Percentiles rank a stretch among this genome's conserved stretches.
These are phyloP conservation scores for Isatis lusitanica DNA, from an alignment of 441 rosid species.

Conservation along the genomic window DNA sequence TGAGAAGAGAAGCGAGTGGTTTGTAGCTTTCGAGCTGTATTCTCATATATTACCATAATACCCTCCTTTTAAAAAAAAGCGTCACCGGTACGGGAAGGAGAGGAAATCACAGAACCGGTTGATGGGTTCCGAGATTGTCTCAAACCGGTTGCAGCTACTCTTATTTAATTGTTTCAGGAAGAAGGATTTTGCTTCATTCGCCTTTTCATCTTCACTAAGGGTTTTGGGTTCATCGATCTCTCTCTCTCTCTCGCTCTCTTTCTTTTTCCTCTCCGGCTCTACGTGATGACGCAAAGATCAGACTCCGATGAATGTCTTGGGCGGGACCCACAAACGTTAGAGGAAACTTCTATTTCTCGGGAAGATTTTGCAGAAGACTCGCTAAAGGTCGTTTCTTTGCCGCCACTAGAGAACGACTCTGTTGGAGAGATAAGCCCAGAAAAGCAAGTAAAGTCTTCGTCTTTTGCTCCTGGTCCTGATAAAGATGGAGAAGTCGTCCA, in stretches of 20 bases:
- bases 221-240: neutral
- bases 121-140: neutral
- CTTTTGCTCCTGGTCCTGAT: conserved; percentile 25
- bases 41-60: neutral
- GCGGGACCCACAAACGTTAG: neutral
- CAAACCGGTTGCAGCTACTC: conserved; percentile 8
- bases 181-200: neutral
- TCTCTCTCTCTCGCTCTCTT: neutral
- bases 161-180: conserved; percentile 11
- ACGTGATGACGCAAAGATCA: conserved; percentile 22
- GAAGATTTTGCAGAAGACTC: conserved; percentile 7
- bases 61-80: neutral
- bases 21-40: conserved; percentile 25
- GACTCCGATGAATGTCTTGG: conserved; percentile 7
- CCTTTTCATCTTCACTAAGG: neutral
- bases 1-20: conserved; percentile 36
- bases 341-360: neutral
- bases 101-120: neutral
- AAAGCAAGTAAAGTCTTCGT: conserved; percentile 35
- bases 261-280: neutral
- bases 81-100: neutral
- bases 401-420: conserved; percentile 23
- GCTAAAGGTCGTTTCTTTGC: conserved; percentile 20
- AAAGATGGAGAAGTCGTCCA: conserved; percentile 21
- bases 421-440: conserved; percentile 28